Evolutionary conservation across 176 grass and related monocot genomes (phyloP).

Genomic region (Phoenix dactylifera): DNA sequence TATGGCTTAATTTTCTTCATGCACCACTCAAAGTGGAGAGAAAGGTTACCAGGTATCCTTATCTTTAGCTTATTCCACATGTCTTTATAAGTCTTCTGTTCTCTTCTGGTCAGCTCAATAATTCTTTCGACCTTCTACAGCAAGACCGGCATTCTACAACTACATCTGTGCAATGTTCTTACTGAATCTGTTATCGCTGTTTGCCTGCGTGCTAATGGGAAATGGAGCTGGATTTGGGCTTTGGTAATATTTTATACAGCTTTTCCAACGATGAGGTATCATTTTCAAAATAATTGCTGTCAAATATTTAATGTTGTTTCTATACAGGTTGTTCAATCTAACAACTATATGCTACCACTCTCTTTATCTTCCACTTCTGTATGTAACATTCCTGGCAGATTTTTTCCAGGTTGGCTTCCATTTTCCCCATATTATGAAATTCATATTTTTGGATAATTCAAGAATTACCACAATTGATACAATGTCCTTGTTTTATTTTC

Average conservation of each 20-base stretch:
- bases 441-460: neutral
- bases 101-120: too few species aligned
- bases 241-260: conserved; percentile 44
- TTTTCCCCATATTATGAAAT: neutral
- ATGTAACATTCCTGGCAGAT: conserved; percentile 85
- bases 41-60: conserved; percentile 67
- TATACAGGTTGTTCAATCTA: conserved; percentile 83
- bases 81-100: too few species aligned
- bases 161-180: conserved; percentile 82
- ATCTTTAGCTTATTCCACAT: neutral
- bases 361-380: conserved; percentile 92
- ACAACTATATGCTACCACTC: conserved; percentile 79
- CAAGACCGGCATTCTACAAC: conserved; percentile 90
- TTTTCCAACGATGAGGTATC: conserved; percentile 9
- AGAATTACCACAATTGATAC: too few species aligned
- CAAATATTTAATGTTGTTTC: conserved; percentile 1
- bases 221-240: conserved; percentile 79
- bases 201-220: conserved; percentile 69
- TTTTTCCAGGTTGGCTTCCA: conserved; percentile 79
- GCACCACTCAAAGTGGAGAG: conserved; percentile 96
- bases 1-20: conserved; percentile 85
- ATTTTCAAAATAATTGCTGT: neutral
- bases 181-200: conserved; percentile 64
- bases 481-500: neutral
- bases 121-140: conserved; percentile 35